phyloP scores from a whole-genome alignment of 2,329 filamentous ascomycete genomes.

The Botrytis squamosa region DNA sequence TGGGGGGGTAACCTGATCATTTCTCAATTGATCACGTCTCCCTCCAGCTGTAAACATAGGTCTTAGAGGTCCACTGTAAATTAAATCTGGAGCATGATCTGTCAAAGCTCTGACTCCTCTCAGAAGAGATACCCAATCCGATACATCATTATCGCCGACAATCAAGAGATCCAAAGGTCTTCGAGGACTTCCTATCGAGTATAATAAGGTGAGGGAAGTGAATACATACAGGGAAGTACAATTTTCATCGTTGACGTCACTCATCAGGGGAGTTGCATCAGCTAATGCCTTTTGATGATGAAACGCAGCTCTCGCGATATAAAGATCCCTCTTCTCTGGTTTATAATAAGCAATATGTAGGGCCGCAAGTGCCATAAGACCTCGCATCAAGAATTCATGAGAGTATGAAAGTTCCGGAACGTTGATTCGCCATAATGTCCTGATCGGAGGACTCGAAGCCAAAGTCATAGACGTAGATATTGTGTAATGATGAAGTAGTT shows the following conservation, averaged over 20 bases:
- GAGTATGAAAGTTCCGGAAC: conserved; percentile 48
- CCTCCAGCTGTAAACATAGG: conserved; percentile 18
- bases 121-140: conserved; percentile 43
- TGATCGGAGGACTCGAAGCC: conserved; percentile 43
- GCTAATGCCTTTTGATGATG: conserved; percentile 40
- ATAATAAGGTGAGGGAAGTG: conserved; percentile 42
- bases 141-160: conserved; percentile 38
- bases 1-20: conserved; percentile 22
- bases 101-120: conserved; percentile 42
- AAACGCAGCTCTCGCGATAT: conserved; percentile 42
- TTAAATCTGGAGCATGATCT: conserved; percentile 31
- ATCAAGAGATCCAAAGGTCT: conserved; percentile 42
- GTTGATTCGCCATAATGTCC: conserved; percentile 48
- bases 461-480: conserved; percentile 51
- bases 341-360: conserved; percentile 48
- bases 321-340: conserved; percentile 42
- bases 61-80: conserved; percentile 32
- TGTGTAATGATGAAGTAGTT: conserved; percentile 54
- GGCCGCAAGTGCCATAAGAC: conserved; percentile 50
- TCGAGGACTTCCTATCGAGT: conserved; percentile 41
- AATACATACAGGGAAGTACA: conserved; percentile 43
- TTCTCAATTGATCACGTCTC: conserved; percentile 28
- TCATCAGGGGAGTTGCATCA: conserved; percentile 40
- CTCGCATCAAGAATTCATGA: conserved; percentile 49
- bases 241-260: conserved; percentile 39